A percentile compares a stretch with the other conserved stretches of the same genome.
phyloP scores from a whole-genome alignment of 768 basidiomycete genomes.

The Boletales sp. region DNA sequence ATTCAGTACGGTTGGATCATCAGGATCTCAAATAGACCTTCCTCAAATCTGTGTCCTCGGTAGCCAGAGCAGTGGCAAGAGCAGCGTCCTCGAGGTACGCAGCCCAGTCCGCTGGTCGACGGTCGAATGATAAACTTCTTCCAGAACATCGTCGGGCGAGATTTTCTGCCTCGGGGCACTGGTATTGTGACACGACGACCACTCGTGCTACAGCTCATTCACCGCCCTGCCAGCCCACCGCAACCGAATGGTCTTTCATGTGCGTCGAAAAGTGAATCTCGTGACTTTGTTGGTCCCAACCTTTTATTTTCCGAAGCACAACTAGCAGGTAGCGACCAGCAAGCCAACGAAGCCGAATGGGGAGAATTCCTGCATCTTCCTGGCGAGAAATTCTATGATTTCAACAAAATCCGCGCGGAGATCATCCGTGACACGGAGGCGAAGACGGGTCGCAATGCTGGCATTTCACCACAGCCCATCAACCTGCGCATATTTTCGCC shows the following conservation, averaged over 20 bases:
- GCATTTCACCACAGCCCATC: slow-evolving; percentile 96
- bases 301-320: slow-evolving; percentile 14
- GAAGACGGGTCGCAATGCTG: slow-evolving; percentile 98
- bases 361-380: slow-evolving; percentile 98
- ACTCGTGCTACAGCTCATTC: slow-evolving; percentile 92
- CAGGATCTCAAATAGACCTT: slow-evolving; percentile 77
- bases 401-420: slow-evolving; percentile 93
- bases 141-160: slow-evolving; percentile 96
- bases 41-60: slow-evolving; percentile 91
- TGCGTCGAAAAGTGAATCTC: slow-evolving; percentile 26
- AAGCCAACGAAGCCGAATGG: slow-evolving; percentile 94
- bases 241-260: slow-evolving; percentile 42
- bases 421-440: slow-evolving; percentile 96
- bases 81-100: slow-evolving; percentile 84
- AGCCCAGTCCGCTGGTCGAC: neutral
- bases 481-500: slow-evolving; percentile 97
- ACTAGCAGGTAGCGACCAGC: slow-evolving; percentile 55
- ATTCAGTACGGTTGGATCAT: slow-evolving; percentile 79
- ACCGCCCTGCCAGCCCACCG: slow-evolving; percentile 59
- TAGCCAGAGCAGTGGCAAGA: slow-evolving; percentile 91
- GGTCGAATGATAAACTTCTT: slow-evolving; percentile 7
- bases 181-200: slow-evolving; percentile 98
- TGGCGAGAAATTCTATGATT: slow-evolving; percentile 97
- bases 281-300: neutral
- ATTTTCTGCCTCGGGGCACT: slow-evolving; percentile 97